Conservation (phyloP, 148 eudicot genomes). For the Suaeda aralocaspica region DNA sequence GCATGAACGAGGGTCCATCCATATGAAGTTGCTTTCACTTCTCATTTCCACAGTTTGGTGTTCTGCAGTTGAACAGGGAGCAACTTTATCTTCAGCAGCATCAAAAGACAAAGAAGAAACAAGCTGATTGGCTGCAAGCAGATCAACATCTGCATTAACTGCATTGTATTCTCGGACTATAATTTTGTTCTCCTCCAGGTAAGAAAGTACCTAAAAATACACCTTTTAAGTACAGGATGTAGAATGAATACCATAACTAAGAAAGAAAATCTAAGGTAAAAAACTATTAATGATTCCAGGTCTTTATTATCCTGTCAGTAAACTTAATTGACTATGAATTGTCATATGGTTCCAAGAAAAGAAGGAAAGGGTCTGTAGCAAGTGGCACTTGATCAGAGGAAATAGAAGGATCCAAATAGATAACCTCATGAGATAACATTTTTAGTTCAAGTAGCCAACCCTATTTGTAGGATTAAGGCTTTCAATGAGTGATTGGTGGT, state of each 20-base stretch:
- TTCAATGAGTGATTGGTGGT: too few species aligned
- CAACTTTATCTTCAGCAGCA: slow-evolving; percentile 23
- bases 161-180: slow-evolving; percentile 66
- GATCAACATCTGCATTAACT: slow-evolving; percentile 61
- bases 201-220: slow-evolving; percentile 44
- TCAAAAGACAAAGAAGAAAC: slow-evolving; percentile 31
- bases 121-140: slow-evolving; percentile 75
- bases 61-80: slow-evolving; percentile 17
- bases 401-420: too few species aligned
- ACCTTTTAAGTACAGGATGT: not conserved
- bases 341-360: not conserved
- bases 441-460: too few species aligned
- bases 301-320: not conserved
- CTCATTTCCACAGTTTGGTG: slow-evolving; percentile 30
- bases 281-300: not conserved
- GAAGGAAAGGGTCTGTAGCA: not conserved
- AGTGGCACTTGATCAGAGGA: too few species aligned
- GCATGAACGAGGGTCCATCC: slow-evolving; percentile 77
- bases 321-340: not conserved
- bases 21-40: slow-evolving; percentile 45
- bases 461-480: too few species aligned
- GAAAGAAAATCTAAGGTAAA: not conserved
- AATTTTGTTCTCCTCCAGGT: slow-evolving; percentile 73
- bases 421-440: too few species aligned
- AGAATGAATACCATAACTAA: not conserved